Evolutionary conservation across 1,284 basidiomycete genomes (phyloP), one percentile per base, ranked within the genome.

Genomic region (Tremellales sp.): DNA sequence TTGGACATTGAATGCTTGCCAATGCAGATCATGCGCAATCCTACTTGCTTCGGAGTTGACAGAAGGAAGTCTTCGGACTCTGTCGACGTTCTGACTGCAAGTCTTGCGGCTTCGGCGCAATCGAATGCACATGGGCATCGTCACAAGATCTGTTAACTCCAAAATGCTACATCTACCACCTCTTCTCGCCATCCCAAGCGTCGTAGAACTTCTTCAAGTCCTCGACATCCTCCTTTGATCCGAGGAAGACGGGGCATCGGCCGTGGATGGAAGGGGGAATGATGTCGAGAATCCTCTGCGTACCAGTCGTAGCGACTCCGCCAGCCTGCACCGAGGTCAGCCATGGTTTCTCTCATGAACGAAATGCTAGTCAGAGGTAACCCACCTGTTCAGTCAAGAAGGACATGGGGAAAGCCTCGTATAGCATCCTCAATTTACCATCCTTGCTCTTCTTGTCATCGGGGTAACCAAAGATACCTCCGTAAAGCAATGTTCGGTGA

Each of bases 401-500:
- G 2, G 93, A 89, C 94, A 97, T 97, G n/a, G 93, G 94, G 82
- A 97, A 98, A 4, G 90, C 94, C 77, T 98, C 96, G 68, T 98
- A 99, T 43, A 98, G 78, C 68, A 98, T 78, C 66, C 96, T 82
- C 62, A 98, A 80, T 78, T 99, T 99, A 51, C 65, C 70, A 61
- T 77, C 85, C 79, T 93, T 96, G 77, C 83, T 89, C 82, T 98
- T 98, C 81, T 91, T 97, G 78, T 98, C 96, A 65, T 86, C 85
- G 5, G 96, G 96, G 76, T 99, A 99, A 31, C 93, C 91, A 67
- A 99, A 99, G 70, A 99, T 97, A 44, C 96, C 96, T 36, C 96
- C 96, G 70, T 99, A 98, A 6, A 99, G 79, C 41, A 98, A 77
- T 6, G 96, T 98, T 60, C 94, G 83, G 77, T 98, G 94, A 22